Conservation (phyloP, 306 rosid genomes). For the Oxytropis ochrocephala region DNA sequence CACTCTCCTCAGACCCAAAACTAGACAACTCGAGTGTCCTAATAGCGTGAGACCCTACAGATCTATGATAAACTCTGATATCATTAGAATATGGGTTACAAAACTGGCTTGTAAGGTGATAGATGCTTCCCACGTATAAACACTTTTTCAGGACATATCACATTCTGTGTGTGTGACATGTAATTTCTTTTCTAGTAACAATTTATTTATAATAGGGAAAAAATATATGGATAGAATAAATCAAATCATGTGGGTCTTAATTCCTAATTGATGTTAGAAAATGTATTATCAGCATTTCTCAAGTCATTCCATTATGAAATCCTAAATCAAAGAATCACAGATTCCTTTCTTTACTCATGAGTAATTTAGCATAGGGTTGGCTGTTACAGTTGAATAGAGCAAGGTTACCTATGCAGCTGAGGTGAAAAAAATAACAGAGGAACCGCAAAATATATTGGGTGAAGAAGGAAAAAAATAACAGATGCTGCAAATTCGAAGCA, state of each 20-base stretch:
- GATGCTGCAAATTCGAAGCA: background rate
- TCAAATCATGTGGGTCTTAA: background rate
- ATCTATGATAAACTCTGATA: too few species aligned
- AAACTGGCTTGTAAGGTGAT: too few species aligned
- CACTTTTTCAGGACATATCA: too few species aligned
- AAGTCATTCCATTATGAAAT: background rate
- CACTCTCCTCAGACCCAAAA: too few species aligned
- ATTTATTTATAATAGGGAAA: background rate
- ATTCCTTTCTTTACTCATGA: background rate
- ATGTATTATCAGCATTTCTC: background rate
- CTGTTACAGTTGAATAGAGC: background rate
- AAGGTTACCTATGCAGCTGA: background rate
- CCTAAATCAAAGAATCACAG: background rate
- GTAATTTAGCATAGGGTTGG: background rate
- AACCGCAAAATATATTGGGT: background rate
- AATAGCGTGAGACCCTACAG: too few species aligned
- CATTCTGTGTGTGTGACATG: too few species aligned
- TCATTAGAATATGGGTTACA: too few species aligned
- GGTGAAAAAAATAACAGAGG: background rate
- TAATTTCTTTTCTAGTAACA: background rate
- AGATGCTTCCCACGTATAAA: too few species aligned
- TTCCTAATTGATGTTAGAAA: background rate
- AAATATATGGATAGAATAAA: background rate
- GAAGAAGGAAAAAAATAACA: background rate
- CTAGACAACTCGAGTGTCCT: too few species aligned